Base-by-base conservation (phyloP, 192 early-diverging fungal species). In the Rhizophagus clarus region DNA sequence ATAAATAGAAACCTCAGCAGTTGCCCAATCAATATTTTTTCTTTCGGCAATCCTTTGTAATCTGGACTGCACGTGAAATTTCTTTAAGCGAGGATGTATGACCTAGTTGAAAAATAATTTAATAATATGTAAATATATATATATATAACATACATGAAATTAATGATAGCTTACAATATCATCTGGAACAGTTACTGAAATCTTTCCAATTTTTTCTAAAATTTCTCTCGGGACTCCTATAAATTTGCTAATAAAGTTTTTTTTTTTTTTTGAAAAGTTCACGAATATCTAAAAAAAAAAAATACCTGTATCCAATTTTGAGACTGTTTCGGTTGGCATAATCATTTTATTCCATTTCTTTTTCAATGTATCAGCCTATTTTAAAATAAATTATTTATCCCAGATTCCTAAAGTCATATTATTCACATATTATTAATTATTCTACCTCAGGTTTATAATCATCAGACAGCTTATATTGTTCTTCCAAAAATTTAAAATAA, bases 61-160 rank as follows among this genome's bases (percentile, higher is more conserved):
- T 11, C 97, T 92, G 0, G 92, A 82, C 73, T 97, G 90, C 66
- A 99, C 91, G 79, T 99, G 97, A 90, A 92, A 97, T 82, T 98
- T 99, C 26, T 87, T 82, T 34, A 99, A 81, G 56, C 97, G 93
- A 37, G 91, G 91, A 81, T 99, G 97, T 37, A 94, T 90, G 40
- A 60, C 28, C 73, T 74, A 20, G 37, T 32, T 82, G n/a, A 29
- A 26, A 20, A 68, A 29, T 29, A 17, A 2, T 4, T 68, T 26
- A 32, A 20, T 11, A 32, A 68, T 9, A 1, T 14, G 14, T 17
- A 51, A 15, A 15, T 51, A 51, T 51, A 15, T 2, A 56, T 20
- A 29, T 8, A 68, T 68, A 67, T 67, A 67, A n/a, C n/a, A n/a
- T n/a, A n/a, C n/a, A 67, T 42, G 28, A 24, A 0, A 32, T 26